A percentile compares a stretch with the other conserved stretches of the same genome.
Conservation (phyloP, 805 yeast species). For the Cyberlindnera bimundalis region DNA sequence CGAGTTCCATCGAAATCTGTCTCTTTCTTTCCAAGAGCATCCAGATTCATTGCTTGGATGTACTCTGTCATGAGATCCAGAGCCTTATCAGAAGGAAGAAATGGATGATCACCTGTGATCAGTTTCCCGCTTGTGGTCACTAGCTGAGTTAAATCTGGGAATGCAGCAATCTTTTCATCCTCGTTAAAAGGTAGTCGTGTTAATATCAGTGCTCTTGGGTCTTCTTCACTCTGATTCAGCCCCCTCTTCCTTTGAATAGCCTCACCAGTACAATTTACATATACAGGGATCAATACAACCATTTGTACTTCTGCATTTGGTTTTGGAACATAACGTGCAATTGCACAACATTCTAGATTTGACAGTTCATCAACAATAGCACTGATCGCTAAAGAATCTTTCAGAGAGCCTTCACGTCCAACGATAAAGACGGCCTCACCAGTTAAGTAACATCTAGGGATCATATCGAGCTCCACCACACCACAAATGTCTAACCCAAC, state of each 20-base stretch:
- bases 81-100: constrained; percentile 38
- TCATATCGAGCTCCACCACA: constrained; percentile 39
- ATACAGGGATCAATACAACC: constrained; percentile 54
- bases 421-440: constrained; percentile 57
- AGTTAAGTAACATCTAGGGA: constrained; percentile 59
- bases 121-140: constrained; percentile 31
- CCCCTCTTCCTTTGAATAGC: constrained; percentile 21
- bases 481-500: constrained; percentile 67
- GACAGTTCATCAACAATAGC: constrained; percentile 52
- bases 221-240: constrained; percentile 21
- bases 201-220: constrained; percentile 43
- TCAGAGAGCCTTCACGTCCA: constrained; percentile 34
- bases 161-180: constrained; percentile 63
- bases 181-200: constrained; percentile 68
- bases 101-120: constrained; percentile 22
- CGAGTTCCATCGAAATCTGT: constrained; percentile 24
- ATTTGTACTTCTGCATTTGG: constrained; percentile 44
- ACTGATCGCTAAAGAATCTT: constrained; percentile 41
- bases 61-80: constrained; percentile 40
- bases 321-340: constrained; percentile 63
- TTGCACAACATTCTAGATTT: constrained; percentile 44
- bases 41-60: constrained; percentile 44
- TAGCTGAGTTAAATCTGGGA: constrained; percentile 38
- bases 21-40: constrained; percentile 21
- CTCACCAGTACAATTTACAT: constrained; percentile 25